Base-by-base conservation (phyloP, 2,329 filamentous ascomycete genomes). In the Diaporthe aspalathi region DNA sequence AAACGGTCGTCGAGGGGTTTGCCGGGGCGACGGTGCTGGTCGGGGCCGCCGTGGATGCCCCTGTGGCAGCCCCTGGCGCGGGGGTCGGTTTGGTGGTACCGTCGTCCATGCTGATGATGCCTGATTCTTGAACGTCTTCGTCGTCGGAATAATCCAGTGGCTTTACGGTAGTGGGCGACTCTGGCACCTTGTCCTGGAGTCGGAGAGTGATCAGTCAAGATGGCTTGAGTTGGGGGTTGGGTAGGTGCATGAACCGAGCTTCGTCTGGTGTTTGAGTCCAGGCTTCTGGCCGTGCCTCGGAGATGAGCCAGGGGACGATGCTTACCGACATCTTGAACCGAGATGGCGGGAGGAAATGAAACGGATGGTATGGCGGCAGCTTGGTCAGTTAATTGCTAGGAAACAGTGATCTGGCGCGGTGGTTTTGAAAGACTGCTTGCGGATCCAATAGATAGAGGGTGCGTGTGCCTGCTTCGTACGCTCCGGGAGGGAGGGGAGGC, bases 121-220 rank as follows among this genome's bases (percentile, higher is more conserved):
- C 86, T 7, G 87, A 84, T 76, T 93, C 91, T 78, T 91, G 90
- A 66, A 89, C 81, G 77, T 92, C 91, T 77, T 92, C 91, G 76
- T 93, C 90, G 83, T 93, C 91, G 78, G 92, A 90, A 83, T 92
- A 87, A 73, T 92, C 90, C 78, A 92, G 84, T 9, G 90, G 90
- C 76, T 86, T 83, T 68, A 86, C 90, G 54, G 90, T 92, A 14
- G 90, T 92, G 12, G 90, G 90, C 57, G 90, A 92, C 81, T 92
- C 90, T 47, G 90, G 87, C 38, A 67, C 53, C 67, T 73, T 73
- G 67, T 72, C 70, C 70, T 73, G 54, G 14, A 43, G 16, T 49
- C 47, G 66, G 47, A 45, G 29, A 38, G 40, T 40, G 40, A 45
- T 73, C 57, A 73, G 62, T 52, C 27, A 62, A 47, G 68, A 56